Percentiles rank a stretch among this genome's conserved stretches.
Conservation (phyloP, 495 filamentous ascomycete genomes). For the Glutinoglossum americanum region DNA sequence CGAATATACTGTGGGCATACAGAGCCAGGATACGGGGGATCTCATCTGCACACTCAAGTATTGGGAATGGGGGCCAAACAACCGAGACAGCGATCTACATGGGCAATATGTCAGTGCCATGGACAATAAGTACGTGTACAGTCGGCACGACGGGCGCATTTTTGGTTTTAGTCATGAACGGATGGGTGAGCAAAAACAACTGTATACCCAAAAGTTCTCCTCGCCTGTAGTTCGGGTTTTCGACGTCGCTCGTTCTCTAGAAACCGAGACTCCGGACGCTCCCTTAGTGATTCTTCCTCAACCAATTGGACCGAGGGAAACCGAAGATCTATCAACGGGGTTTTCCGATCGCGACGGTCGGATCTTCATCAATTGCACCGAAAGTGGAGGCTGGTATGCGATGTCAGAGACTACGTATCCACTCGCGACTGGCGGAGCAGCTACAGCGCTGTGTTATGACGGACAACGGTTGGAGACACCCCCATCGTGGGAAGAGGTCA, state of each 20-base stretch:
- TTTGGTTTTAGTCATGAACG: slow-evolving; percentile 54
- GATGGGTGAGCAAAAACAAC: slow-evolving; percentile 25
- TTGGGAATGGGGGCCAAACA: slow-evolving; percentile 90
- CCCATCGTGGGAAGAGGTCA: slow-evolving; percentile 19
- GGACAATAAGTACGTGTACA: slow-evolving; percentile 77
- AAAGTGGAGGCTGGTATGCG: slow-evolving; percentile 77
- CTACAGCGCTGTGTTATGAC: slow-evolving; percentile 43
- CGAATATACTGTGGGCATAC: slow-evolving; percentile 73
- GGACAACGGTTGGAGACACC: slow-evolving; percentile 18
- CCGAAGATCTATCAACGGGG: slow-evolving; percentile 27
- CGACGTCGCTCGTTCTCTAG: slow-evolving; percentile 57
- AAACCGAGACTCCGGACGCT: slow-evolving; percentile 31
- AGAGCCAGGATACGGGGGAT: slow-evolving; percentile 50
- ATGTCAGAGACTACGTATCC: slow-evolving; percentile 79
- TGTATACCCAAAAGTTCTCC: slow-evolving; percentile 44
- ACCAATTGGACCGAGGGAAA: slow-evolving; percentile 44
- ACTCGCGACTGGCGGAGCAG: slow-evolving; percentile 46
- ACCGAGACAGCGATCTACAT: slow-evolving; percentile 68
- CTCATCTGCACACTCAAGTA: slow-evolving; percentile 79
- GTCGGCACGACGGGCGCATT: slow-evolving; percentile 67
- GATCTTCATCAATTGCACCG: slow-evolving; percentile 74
- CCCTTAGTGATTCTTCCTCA: slow-evolving; percentile 68
- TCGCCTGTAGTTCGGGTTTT: slow-evolving; percentile 81
- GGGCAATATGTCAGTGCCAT: slow-evolving; percentile 57
- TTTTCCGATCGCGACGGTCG: slow-evolving; percentile 36